A percentile compares a stretch with the other conserved stretches of the same genome.
These are phyloP conservation scores for Apiospora arundinis DNA, from an alignment of 2,329 filamentous ascomycete species.

Conservation along the genomic window DNA sequence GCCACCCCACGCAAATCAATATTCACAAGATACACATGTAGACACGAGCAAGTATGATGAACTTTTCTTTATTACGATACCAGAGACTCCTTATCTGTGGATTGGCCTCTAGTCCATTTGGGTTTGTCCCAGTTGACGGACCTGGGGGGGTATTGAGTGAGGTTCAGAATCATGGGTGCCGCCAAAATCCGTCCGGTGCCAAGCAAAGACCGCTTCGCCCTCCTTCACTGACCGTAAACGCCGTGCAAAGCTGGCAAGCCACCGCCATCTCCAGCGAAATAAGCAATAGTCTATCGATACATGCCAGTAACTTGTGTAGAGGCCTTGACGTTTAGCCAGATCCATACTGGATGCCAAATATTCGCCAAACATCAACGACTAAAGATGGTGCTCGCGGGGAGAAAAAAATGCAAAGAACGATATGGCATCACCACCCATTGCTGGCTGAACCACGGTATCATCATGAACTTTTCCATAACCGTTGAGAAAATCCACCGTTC, in stretches of 20 bases:
- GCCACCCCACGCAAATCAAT: background rate
- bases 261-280: slow-evolving; percentile 36
- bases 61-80: slow-evolving; percentile 41
- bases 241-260: slow-evolving; percentile 40
- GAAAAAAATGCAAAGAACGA: slow-evolving; percentile 40
- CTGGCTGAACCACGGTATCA: slow-evolving; percentile 34
- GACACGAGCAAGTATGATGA: slow-evolving; percentile 22
- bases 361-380: slow-evolving; percentile 31
- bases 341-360: slow-evolving; percentile 29
- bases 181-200: slow-evolving; percentile 42
- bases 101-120: slow-evolving; percentile 38
- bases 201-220: slow-evolving; percentile 36
- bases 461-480: slow-evolving; percentile 42
- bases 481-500: slow-evolving; percentile 33
- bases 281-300: slow-evolving; percentile 43
- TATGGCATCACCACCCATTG: slow-evolving; percentile 34
- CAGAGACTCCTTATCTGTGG: slow-evolving; percentile 39
- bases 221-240: slow-evolving; percentile 43
- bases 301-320: slow-evolving; percentile 36
- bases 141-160: slow-evolving; percentile 38
- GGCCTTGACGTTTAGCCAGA: slow-evolving; percentile 31
- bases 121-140: slow-evolving; percentile 39
- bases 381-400: slow-evolving; percentile 28
- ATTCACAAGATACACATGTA: background rate
- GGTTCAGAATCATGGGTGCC: slow-evolving; percentile 43